A percentile compares a stretch with the other conserved stretches of the same genome.
These are phyloP conservation scores for Ganoderma leucocontextum DNA, from an alignment of 1,284 basidiomycete genomes.

Conservation along the genomic window DNA sequence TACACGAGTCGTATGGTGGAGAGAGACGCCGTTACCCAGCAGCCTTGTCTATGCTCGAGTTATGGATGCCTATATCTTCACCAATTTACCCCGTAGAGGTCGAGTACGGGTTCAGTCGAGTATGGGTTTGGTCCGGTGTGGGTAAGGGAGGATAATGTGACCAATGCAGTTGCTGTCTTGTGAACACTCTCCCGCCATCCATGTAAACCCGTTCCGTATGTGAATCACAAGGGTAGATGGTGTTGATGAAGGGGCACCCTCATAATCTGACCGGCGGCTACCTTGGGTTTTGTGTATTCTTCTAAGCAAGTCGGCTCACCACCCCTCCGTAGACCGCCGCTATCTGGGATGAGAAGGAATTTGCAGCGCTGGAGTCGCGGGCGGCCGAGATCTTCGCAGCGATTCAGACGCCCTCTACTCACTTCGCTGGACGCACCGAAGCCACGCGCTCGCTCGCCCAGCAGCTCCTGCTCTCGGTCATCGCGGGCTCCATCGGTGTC, in stretches of 20 bases:
- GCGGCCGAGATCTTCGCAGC: conserved; percentile 87
- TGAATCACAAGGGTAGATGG: no score
- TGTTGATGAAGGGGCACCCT: no score
- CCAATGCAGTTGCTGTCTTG: no score
- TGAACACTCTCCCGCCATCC: no score
- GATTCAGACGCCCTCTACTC: conserved; percentile 75
- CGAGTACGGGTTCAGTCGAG: no score
- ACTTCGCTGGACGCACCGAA: conserved; percentile 68
- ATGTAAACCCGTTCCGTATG: no score
- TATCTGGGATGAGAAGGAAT: conserved; percentile 93
- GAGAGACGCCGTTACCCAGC: no score
- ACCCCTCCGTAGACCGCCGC: conserved; percentile 80
- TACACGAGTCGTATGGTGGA: background rate
- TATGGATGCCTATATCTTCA: no score
- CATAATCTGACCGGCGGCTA: background rate
- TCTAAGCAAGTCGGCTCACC: background rate
- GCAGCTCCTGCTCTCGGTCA: conserved; percentile 79
- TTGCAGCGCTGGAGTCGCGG: conserved; percentile 85
- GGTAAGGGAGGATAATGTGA: no score
- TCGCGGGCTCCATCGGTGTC: conserved; percentile 88
- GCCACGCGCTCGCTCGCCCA: conserved; percentile 79
- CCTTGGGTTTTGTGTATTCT: background rate
- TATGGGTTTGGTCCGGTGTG: no score
- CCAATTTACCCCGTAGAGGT: no score
- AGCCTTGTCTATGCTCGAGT: no score